Evolutionary conservation across 176 grass and related monocot species (phyloP), one percentile per base, ranked within the genome.

Genomic region (Cenchrus purpureus): DNA sequence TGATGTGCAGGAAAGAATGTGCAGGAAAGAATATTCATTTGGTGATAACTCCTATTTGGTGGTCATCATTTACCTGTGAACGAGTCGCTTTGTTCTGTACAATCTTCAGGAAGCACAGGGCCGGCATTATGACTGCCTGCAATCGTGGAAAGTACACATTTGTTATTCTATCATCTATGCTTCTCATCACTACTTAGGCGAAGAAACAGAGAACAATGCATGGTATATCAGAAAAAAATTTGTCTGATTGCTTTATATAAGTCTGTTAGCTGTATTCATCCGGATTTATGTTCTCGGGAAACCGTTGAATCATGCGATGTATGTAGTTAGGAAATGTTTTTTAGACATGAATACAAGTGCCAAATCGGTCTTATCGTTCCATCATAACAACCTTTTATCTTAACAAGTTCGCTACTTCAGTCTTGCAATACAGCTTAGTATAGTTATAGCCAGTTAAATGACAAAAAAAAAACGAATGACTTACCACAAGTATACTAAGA

Each of bases 401-500:
- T 0, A 22, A 83, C 22, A 32, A 16, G 8, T 79, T 82, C 15
- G 5, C 40, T 28, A 43, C 22, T 61, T 1, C 6, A 44, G 32
- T 64, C 14, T 44, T 19, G 42, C 22, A 63, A 10, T 14, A 16
- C 86, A 56, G 8, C 29, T 54, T 0, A 65, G 5, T 64, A 29
- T 3, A 14, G 43, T 10, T 25, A 68, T 4, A 75, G 12, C 15
- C 4, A 40, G 78, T 61, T 40, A 40, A 40, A 40, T 40, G 25
- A 25, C 25, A 25, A 25, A 25, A 25, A 25, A 25, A 25, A 25
- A 25, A 25, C 25, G 25, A 72, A 85, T 71, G 7, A 56, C 85
- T n/a, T 95, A 98, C 97, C 89, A 98, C 91, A 73, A 98, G 97
- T 85, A 94, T 90, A 87, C 97, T 94, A 13, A 95, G 71, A 64